These are phyloP conservation scores for Aspergillus fischeri DNA, from an alignment of 2,329 filamentous ascomycete species.

Conservation along the genomic window DNA sequence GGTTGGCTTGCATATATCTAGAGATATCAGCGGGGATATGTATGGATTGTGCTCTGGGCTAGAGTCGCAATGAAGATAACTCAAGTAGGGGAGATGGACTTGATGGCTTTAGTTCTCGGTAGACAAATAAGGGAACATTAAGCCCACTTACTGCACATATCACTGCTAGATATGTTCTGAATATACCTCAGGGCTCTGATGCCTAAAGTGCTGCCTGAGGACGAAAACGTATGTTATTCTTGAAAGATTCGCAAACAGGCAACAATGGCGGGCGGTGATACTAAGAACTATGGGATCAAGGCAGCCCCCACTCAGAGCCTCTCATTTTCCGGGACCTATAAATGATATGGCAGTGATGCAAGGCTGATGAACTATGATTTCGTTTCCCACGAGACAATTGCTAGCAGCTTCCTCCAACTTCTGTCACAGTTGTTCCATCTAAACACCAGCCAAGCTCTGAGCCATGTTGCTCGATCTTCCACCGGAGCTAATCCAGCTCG, in stretches of 20 bases:
- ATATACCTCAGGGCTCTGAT: not conserved
- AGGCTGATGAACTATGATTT: not conserved
- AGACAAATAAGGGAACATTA: not conserved
- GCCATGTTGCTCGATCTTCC: conserved; percentile 35
- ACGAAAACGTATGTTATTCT: not conserved
- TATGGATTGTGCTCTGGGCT: not conserved
- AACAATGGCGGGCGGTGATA: not conserved
- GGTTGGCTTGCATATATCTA: not conserved
- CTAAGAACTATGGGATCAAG: not conserved
- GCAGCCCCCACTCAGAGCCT: not conserved
- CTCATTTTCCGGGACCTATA: not conserved
- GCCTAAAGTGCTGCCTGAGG: not conserved
- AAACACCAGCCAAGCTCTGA: not conserved
- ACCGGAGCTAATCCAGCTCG: conserved; percentile 36
- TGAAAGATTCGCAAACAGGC: not conserved
- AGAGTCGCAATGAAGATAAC: not conserved
- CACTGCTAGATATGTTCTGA: not conserved
- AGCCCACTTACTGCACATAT: not conserved
- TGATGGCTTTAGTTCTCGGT: not conserved
- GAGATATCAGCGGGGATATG: not conserved
- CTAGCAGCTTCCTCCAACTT: not conserved
- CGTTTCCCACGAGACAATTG: not conserved
- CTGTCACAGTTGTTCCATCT: conserved; percentile 4
- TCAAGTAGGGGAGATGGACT: not conserved
- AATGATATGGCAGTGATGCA: not conserved